Conservation (phyloP, 2,329 filamentous ascomycete genomes). For the Monilinia fructigena region DNA sequence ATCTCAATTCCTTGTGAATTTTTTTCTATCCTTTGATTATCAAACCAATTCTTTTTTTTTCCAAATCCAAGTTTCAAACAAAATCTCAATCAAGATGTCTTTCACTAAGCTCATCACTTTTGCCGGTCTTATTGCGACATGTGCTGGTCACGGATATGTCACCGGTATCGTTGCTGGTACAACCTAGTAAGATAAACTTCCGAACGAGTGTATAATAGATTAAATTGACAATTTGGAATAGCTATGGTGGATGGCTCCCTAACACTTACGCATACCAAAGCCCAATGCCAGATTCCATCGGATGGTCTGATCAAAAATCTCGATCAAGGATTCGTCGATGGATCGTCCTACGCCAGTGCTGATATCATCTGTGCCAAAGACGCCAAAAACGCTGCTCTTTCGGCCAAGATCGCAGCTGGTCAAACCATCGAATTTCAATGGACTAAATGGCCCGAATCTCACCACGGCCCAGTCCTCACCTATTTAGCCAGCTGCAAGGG, state of each 20-base stretch:
- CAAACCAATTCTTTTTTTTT: background rate
- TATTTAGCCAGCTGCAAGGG: slow-evolving; percentile 41
- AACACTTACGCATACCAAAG: background rate
- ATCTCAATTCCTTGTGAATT: slow-evolving; percentile 4
- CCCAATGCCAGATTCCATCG: background rate
- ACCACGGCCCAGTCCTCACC: slow-evolving; percentile 43
- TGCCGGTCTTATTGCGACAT: slow-evolving; percentile 25
- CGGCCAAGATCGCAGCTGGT: slow-evolving; percentile 47
- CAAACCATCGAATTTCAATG: slow-evolving; percentile 49
- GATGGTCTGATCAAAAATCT: slow-evolving; percentile 10
- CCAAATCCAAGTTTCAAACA: background rate
- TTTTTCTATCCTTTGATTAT: background rate
- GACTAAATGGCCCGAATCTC: slow-evolving; percentile 50
- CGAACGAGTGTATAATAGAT: slow-evolving; percentile 38
- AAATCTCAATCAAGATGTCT: slow-evolving; percentile 30
- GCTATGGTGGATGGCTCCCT: slow-evolving; percentile 17
- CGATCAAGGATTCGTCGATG: slow-evolving; percentile 49
- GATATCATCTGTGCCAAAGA: slow-evolving; percentile 53
- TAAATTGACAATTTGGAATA: slow-evolving; percentile 34
- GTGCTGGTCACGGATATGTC: slow-evolving; percentile 48
- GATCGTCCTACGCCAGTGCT: slow-evolving; percentile 43
- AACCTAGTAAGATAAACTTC: slow-evolving; percentile 36
- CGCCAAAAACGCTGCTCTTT: slow-evolving; percentile 44
- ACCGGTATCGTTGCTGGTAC: slow-evolving; percentile 49
- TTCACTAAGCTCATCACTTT: slow-evolving; percentile 34